These are phyloP conservation scores for Fusarium albidum DNA, from an alignment of 2,329 filamentous ascomycete genomes.

Conservation along the genomic window DNA sequence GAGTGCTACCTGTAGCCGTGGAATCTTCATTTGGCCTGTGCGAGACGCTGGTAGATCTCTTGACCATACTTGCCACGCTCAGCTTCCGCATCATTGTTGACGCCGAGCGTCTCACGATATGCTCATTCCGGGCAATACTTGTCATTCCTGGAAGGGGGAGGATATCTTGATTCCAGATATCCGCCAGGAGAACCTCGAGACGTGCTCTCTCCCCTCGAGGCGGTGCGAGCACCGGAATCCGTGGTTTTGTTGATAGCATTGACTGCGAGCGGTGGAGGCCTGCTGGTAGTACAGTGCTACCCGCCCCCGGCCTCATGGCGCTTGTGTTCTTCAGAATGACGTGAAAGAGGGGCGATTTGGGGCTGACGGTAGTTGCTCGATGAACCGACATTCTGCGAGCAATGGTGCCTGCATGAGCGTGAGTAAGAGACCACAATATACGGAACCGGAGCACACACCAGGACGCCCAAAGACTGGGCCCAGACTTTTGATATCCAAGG, in stretches of 20 bases:
- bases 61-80: slow-evolving; percentile 81
- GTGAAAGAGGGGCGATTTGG: slow-evolving; percentile 73
- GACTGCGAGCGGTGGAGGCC: slow-evolving; percentile 82
- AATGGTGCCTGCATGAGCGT: slow-evolving; percentile 57
- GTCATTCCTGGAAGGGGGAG: slow-evolving; percentile 87
- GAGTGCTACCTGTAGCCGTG: slow-evolving; percentile 10
- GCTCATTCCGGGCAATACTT: slow-evolving; percentile 69
- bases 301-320: slow-evolving; percentile 64
- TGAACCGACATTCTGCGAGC: slow-evolving; percentile 80
- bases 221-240: slow-evolving; percentile 76
- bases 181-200: slow-evolving; percentile 75
- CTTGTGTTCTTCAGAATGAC: slow-evolving; percentile 89
- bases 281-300: slow-evolving; percentile 48
- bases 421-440: not conserved
- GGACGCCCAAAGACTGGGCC: slow-evolving; percentile 79
- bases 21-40: slow-evolving; percentile 24
- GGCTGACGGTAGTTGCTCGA: slow-evolving; percentile 76
- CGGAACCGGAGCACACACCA: slow-evolving; percentile 51
- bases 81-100: slow-evolving; percentile 89
- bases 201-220: slow-evolving; percentile 78
- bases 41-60: slow-evolving; percentile 68
- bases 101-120: slow-evolving; percentile 79
- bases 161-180: slow-evolving; percentile 84
- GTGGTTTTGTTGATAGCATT: slow-evolving; percentile 71
- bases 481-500: slow-evolving; percentile 75